Evolutionary conservation across 768 basidiomycete species (phyloP), one percentile per base, ranked within the genome.

Genomic region (Thelephora aurantiotincta): DNA sequence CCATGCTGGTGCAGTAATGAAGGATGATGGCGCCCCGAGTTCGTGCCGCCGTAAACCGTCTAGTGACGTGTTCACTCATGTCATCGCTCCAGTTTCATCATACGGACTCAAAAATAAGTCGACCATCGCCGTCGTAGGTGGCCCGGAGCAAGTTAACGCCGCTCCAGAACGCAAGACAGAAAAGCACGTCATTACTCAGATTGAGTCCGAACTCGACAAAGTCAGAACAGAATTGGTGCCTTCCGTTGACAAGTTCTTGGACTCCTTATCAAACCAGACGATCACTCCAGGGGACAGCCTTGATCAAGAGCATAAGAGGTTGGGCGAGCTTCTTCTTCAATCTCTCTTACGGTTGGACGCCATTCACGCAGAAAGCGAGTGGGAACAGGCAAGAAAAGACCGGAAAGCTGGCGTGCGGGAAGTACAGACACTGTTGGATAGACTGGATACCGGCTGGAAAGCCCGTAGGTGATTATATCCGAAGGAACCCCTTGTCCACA

Each of bases 1-100:
- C 52, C 81, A 85, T 65, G 77, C 83, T 42, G 94, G 94, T 35
- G 91, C 88, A 1, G 75, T 96, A 62, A 83, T 97, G 75, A 83
- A 81, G 54, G 89, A 94, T 59, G 80, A 91, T 60, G 60, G 65
- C 49, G 73, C 77, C 6, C 74, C 80, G 42, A 65, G 80, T 84
- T 52, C 54, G 66, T 74, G 59, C 33, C 35, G 43, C 35, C 50
- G 13, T 16, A 48, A 48, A 36, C 47, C 43, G 38, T 48, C 13
- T 33, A 13, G 35, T 33, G 33, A 43, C 9, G n/a, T 23, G n/a
- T 33, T 33, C 14, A 37, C 37, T 36, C 26, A 36, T 18, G 43
- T 16, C 49, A 2, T 37, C 43, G 14, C 43, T 30, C 44, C 54
- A 81, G 80, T 93, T 53, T 79, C 88, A 11, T 69, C 82, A 1